These are phyloP conservation scores for Nosema muscidifuracis DNA, from an alignment of 371 early-diverging fungal genomes.

Conservation along the genomic window DNA sequence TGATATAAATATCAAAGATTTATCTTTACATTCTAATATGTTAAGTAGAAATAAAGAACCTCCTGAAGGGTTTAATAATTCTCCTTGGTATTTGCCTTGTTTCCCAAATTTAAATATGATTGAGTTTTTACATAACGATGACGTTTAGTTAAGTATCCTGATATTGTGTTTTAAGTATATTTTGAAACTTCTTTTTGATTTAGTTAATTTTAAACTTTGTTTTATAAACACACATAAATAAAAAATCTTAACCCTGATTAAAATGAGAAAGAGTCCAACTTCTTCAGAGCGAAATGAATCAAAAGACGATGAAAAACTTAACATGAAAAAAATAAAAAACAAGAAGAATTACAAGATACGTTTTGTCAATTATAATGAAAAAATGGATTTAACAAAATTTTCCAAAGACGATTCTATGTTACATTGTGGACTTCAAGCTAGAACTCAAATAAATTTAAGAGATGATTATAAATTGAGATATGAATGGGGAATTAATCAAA, in stretches of 20 bases:
- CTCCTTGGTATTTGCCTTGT: slow-evolving; percentile 22
- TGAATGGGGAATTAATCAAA: too few relatives aligned
- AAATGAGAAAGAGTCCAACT: too few relatives aligned
- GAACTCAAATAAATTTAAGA: too few relatives aligned
- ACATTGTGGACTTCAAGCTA: too few relatives aligned
- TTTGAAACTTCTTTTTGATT: neutral
- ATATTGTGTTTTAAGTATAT: neutral
- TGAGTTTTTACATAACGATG: slow-evolving; percentile 13
- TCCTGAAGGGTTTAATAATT: slow-evolving; percentile 19
- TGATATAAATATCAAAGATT: slow-evolving; percentile 11
- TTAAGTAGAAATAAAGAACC: slow-evolving; percentile 14
- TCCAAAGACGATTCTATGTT: too few relatives aligned
- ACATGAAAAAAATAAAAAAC: too few relatives aligned
- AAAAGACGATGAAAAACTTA: too few relatives aligned
- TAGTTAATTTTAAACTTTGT: neutral
- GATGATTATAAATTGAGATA: neutral
- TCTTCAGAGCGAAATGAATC: too few relatives aligned
- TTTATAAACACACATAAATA: neutral
- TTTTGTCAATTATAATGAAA: too few relatives aligned
- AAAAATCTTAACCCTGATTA: neutral
- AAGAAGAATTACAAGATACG: too few relatives aligned
- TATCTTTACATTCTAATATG: slow-evolving; percentile 9
- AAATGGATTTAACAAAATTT: too few relatives aligned
- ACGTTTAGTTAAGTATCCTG: neutral
- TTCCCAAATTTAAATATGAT: slow-evolving; percentile 11